Evolutionary conservation across 306 rosid species (phyloP), one percentile per base, ranked within the genome.

Genomic region (Quercus ilex): DNA sequence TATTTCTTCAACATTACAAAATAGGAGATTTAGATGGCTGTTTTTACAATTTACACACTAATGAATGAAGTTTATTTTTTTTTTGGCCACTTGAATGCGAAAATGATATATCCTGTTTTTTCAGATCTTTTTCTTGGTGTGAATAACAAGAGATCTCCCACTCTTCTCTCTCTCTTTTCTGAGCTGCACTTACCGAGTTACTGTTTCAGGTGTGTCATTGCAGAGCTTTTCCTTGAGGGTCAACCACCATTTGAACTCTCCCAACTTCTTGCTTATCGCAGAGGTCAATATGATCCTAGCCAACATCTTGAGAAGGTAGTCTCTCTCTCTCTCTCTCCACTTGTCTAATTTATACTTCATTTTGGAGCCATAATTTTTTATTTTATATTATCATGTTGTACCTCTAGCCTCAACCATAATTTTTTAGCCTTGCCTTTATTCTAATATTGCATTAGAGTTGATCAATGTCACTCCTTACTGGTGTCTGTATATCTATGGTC

Each of bases 161-260:
- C 6, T 10, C 1, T 9, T 18, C 49, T 33, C 69, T 57, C 38
- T 56, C 65, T 41, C 65, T 74, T 69, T 69, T 67, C 85, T 63
- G 77, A 80, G 69, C 71, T 64, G 80, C 53, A 56, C 74, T 62
- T 74, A 77, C 75, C 57, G 74, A 86, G 72, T 77, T 75, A 58
- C 80, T 81, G 46, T 79, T 83, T 77, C 84, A 92, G 99, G 87
- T 93, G 99, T 88, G 99, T 93, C 68, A 93, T 91, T 84, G 99
- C 98, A 8, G 99, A 95, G 90, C 99, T 95, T 87, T 95, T 95
- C 87, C 97, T 90, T 46, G 99, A 92, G 90, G 99, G 99, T 58
- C 99, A 95, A 80, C 98, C 99, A 3, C 89, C 91, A 64, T 95
- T 95, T 77, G 99, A 92, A 86, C 90, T 92, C 59, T 90, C 97